These are phyloP conservation scores for Deakozyma indianensis DNA, from an alignment of 805 yeast genomes.

Conservation along the genomic window DNA sequence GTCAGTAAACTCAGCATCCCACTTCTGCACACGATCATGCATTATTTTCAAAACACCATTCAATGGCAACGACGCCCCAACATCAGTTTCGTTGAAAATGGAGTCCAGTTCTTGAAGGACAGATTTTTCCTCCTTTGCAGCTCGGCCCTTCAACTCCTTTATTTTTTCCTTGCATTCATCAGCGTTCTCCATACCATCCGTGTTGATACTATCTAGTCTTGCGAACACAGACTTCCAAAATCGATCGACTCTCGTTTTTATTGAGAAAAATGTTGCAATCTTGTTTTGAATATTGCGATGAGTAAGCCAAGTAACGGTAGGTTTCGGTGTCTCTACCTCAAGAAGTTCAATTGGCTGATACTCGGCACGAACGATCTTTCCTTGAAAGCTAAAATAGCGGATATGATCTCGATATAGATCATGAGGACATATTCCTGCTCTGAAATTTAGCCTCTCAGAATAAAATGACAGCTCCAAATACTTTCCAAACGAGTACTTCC, in stretches of 20 bases:
- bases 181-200: constrained; percentile 56
- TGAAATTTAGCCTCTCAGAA: constrained; percentile 39
- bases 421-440: constrained; percentile 62
- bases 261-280: constrained; percentile 40
- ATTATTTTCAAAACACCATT: constrained; percentile 56
- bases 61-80: constrained; percentile 54
- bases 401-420: constrained; percentile 71
- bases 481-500: constrained; percentile 88
- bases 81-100: constrained; percentile 39
- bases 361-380: constrained; percentile 65
- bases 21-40: constrained; percentile 69
- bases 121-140: constrained; percentile 34
- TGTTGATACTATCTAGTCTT: constrained; percentile 62
- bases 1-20: constrained; percentile 74
- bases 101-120: constrained; percentile 33
- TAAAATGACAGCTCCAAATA: constrained; percentile 78
- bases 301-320: constrained; percentile 58
- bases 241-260: constrained; percentile 34
- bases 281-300: constrained; percentile 56
- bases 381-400: constrained; percentile 71
- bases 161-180: constrained; percentile 53
- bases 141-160: constrained; percentile 39
- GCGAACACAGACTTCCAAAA: constrained; percentile 64
- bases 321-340: constrained; percentile 65
- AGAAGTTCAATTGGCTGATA: constrained; percentile 61